These are phyloP conservation scores for Luvunga scandens DNA, from an alignment of 345 rosid genomes.

Conservation along the genomic window DNA sequence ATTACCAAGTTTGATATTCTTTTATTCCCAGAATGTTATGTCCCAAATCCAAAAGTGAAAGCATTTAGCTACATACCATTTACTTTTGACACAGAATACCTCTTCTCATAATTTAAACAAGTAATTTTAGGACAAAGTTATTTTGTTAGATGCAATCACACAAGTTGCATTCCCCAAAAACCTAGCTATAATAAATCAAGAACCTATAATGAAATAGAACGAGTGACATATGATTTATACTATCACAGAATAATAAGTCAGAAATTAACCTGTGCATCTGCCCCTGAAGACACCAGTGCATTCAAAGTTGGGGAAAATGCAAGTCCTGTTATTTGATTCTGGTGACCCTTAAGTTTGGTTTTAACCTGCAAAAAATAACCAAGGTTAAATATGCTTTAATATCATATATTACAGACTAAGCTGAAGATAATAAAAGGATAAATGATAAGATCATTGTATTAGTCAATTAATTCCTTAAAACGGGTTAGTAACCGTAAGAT, in stretches of 20 bases:
- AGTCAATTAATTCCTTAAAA: neutral
- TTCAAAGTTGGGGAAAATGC: slow-evolving; percentile 71
- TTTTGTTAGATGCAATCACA: neutral
- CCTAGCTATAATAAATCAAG: neutral
- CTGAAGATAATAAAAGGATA: neutral
- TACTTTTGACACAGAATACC: neutral
- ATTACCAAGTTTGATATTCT: too few species aligned
- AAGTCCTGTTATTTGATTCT: slow-evolving; percentile 74
- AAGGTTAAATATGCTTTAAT: neutral
- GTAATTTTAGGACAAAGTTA: neutral
- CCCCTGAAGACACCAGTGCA: slow-evolving; percentile 76
- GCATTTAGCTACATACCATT: neutral
- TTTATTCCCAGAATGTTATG: too few species aligned
- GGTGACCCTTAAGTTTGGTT: slow-evolving; percentile 77
- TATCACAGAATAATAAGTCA: neutral
- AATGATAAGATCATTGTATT: neutral
- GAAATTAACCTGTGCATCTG: slow-evolving; percentile 74
- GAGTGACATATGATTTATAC: neutral
- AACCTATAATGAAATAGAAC: neutral
- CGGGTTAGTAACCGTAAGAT: neutral
- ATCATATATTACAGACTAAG: neutral
- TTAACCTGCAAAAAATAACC: slow-evolving; percentile 49
- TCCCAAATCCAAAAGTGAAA: neutral
- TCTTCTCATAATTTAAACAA: neutral
- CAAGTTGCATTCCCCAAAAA: neutral